phyloP scores from a whole-genome alignment of 2,329 filamentous ascomycete species.

The Penicillium sp. region DNA sequence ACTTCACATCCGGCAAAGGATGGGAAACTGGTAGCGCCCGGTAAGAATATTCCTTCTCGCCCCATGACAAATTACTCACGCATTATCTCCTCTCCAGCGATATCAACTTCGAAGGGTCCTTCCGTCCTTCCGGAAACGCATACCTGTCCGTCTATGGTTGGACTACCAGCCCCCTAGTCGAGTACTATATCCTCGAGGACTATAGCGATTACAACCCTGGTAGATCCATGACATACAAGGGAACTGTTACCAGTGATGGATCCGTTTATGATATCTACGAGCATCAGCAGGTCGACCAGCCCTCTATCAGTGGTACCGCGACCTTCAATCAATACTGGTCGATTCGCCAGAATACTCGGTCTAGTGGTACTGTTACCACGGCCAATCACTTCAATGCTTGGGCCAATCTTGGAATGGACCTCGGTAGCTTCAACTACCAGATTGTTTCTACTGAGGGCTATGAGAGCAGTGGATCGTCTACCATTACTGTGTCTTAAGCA shows the following conservation, averaged over 20 bases:
- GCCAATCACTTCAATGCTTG: constrained; percentile 41
- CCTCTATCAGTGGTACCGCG: constrained; percentile 41
- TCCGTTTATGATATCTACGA: constrained; percentile 40
- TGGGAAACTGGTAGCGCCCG: constrained; percentile 55
- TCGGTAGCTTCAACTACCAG: constrained; percentile 42
- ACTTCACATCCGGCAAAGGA: constrained; percentile 51
- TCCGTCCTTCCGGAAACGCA: constrained; percentile 32
- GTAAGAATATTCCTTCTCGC: constrained; percentile 34
- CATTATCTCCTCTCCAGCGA: constrained; percentile 5
- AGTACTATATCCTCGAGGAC: constrained; percentile 41
- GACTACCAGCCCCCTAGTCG: constrained; percentile 37
- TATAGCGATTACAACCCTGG: constrained; percentile 36
- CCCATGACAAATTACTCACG: neutral
- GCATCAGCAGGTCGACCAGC: constrained; percentile 37
- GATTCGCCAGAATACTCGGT: constrained; percentile 37
- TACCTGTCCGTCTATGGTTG: constrained; percentile 44
- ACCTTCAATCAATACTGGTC: constrained; percentile 48
- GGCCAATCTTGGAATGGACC: constrained; percentile 30
- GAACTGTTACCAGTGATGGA: constrained; percentile 40
- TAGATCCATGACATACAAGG: constrained; percentile 28
- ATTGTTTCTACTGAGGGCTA: constrained; percentile 47
- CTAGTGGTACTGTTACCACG: constrained; percentile 37
- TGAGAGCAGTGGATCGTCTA: constrained; percentile 39
- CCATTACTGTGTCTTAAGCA: constrained; percentile 36
- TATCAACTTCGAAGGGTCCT: constrained; percentile 34